phyloP scores from a whole-genome alignment of 257 asterid genomes.

The Scutellaria barbata region DNA sequence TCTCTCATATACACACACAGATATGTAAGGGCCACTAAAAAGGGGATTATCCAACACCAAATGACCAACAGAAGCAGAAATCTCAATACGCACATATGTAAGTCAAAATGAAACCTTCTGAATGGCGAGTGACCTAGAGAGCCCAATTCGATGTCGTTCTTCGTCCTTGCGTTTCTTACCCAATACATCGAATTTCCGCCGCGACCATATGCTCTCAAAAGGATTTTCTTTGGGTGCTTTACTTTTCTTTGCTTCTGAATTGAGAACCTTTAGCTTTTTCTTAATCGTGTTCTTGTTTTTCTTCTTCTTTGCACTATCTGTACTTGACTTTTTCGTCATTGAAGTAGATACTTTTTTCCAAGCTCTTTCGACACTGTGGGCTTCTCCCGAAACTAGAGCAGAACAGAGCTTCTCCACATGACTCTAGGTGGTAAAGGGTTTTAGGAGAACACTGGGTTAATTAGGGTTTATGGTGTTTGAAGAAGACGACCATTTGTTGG shows the following conservation, averaged over 20 bases:
- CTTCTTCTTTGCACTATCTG: conserved; percentile 50
- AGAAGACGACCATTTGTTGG: conserved; percentile 10
- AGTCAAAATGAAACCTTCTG: conserved; percentile 58
- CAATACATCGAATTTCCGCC: conserved; percentile 75
- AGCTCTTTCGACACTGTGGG: too few relatives aligned
- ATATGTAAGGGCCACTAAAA: neutral
- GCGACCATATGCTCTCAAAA: conserved; percentile 89
- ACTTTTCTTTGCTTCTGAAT: conserved; percentile 62
- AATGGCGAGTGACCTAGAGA: conserved; percentile 78
- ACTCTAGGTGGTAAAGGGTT: conserved; percentile 34
- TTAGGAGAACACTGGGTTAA: conserved; percentile 6
- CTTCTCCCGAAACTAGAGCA: too few relatives aligned
- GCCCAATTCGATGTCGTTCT: conserved; percentile 85
- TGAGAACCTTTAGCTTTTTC: conserved; percentile 54
- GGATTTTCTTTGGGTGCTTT: conserved; percentile 68
- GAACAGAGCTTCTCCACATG: neutral
- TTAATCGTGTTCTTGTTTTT: conserved; percentile 58
- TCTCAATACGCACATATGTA: neutral
- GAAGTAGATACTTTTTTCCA: neutral
- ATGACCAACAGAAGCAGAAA: conserved; percentile 24
- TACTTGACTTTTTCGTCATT: conserved; percentile 66
- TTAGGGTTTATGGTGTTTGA: conserved; percentile 42
- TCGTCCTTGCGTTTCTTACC: conserved; percentile 90
- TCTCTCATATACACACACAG: neutral
- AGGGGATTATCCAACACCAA: neutral